Conservation (phyloP, 1,284 basidiomycete genomes). For the Papiliotrema fonsecae region DNA sequence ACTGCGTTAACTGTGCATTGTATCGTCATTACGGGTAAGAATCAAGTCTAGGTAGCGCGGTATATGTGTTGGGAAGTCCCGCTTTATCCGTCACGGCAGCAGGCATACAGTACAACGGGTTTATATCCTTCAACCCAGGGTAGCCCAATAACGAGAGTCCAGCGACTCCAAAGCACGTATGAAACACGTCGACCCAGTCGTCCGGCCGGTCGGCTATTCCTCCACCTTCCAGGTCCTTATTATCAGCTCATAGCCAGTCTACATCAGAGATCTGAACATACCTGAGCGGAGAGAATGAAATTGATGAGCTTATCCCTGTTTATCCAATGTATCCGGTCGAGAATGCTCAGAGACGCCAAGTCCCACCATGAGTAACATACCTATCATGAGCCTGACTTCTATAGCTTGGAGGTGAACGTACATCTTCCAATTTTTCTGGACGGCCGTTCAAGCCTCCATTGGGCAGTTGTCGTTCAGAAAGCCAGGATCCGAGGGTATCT, state of each 20-base stretch:
- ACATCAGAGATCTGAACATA: conserved; percentile 42
- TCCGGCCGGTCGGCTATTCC: conserved; percentile 93
- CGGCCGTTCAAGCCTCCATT: conserved; percentile 92
- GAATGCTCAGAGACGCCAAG: conserved; percentile 77
- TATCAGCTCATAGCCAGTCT: no score
- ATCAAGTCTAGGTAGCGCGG: conserved; percentile 19
- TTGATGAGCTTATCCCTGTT: conserved; percentile 68
- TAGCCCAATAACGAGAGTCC: conserved; percentile 88
- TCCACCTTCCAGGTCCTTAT: conserved; percentile 78
- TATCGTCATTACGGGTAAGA: conserved; percentile 1
- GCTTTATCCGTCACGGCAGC: conserved; percentile 62
- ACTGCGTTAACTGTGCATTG: conserved; percentile 2
- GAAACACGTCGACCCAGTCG: conserved; percentile 93
- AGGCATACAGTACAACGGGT: conserved; percentile 97
- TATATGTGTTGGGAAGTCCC: conserved; percentile 53
- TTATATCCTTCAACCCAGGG: conserved; percentile 71
- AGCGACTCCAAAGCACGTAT: conserved; percentile 88
- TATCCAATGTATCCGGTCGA: conserved; percentile 84
- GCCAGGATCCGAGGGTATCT: conserved; percentile 80
- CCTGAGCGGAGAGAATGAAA: conserved; percentile 88
- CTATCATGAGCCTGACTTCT: conserved; percentile 48
- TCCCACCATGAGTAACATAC: conserved; percentile 99
- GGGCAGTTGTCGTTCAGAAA: conserved; percentile 85
- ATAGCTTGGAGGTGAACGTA: conserved; percentile 46
- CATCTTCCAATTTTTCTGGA: conserved; percentile 97